Evolutionary conservation across 1,284 basidiomycete species (phyloP).

Genomic region (Volvariella volvacea): DNA sequence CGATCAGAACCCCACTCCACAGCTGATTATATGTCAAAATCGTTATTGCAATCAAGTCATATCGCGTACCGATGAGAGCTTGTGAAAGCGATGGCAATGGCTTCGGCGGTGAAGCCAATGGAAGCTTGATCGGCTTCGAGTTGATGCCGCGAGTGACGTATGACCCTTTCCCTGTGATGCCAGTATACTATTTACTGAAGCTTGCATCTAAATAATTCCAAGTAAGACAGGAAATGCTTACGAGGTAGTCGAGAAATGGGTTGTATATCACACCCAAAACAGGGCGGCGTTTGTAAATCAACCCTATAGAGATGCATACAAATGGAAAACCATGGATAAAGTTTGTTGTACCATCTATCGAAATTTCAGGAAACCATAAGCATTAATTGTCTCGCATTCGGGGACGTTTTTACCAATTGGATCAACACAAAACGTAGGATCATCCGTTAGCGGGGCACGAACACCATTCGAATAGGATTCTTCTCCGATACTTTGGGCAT

Average conservation of each 20-base stretch:
- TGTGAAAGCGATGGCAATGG: conserved; percentile 72
- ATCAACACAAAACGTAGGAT: conserved; percentile 90
- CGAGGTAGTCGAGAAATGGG: conserved; percentile 82
- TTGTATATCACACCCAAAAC: conserved; percentile 90
- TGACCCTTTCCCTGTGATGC: conserved; percentile 73
- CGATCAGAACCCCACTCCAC: conserved; percentile 94
- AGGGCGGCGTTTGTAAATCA: conserved; percentile 77
- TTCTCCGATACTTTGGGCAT: conserved; percentile 97
- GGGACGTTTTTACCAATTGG: conserved; percentile 81
- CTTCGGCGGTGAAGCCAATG: conserved; percentile 55
- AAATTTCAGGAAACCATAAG: too few species aligned
- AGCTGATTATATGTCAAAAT: conserved; percentile 32
- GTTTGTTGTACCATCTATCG: conserved; percentile 85
- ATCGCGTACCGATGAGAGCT: conserved; percentile 61
- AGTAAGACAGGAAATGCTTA: conserved; percentile 20
- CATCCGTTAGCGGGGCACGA: conserved; percentile 69
- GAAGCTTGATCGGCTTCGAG: conserved; percentile 57
- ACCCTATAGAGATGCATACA: conserved; percentile 86
- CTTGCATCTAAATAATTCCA: background rate
- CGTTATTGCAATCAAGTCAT: background rate
- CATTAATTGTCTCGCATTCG: too few species aligned
- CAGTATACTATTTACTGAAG: conserved; percentile 60
- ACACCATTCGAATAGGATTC: conserved; percentile 76
- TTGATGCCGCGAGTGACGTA: conserved; percentile 56
- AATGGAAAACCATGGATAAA: conserved; percentile 91